phyloP scores from a whole-genome alignment of 148 eudicot species.

The Persicaria tinctoria region DNA sequence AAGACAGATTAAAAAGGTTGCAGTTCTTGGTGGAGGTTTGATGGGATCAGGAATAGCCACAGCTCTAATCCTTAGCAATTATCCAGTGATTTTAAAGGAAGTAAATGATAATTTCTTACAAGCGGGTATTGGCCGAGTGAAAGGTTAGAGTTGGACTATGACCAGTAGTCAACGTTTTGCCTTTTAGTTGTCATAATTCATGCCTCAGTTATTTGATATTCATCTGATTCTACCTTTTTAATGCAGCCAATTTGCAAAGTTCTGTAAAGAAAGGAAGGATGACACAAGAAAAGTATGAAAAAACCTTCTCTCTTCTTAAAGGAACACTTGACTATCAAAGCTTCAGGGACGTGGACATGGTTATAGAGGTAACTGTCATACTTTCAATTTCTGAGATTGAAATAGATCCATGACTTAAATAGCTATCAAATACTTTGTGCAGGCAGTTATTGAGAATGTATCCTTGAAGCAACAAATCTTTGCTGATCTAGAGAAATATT shows the following conservation, averaged over 20 bases:
- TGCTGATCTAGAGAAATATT: slow-evolving; percentile 72
- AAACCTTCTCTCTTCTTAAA: slow-evolving; percentile 67
- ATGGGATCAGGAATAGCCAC: slow-evolving; percentile 99
- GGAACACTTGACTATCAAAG: slow-evolving; percentile 74
- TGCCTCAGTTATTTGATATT: slow-evolving; percentile 6
- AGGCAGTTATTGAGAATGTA: slow-evolving; percentile 93
- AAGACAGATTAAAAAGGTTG: slow-evolving; percentile 72
- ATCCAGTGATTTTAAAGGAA: slow-evolving; percentile 80
- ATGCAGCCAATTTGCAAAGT: slow-evolving; percentile 78
- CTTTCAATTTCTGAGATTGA: not conserved
- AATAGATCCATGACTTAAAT: not conserved
- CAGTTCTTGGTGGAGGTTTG: slow-evolving; percentile 88
- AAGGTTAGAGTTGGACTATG: slow-evolving; percentile 36
- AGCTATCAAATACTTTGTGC: slow-evolving; percentile 17
- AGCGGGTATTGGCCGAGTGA: slow-evolving; percentile 72
- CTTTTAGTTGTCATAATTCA: not conserved
- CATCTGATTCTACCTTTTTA: slow-evolving; percentile 13
- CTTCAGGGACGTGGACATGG: slow-evolving; percentile 92
- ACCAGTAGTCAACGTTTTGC: not conserved
- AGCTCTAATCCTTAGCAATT: slow-evolving; percentile 69
- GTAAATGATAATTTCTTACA: slow-evolving; percentile 71
- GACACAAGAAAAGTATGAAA: slow-evolving; percentile 68
- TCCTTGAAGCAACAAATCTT: slow-evolving; percentile 87
- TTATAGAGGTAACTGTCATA: slow-evolving; percentile 67
- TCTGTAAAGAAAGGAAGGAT: slow-evolving; percentile 85